These are phyloP conservation scores for Malania oleifera DNA, from an alignment of 164 flowering plant genomes.

Conservation along the genomic window DNA sequence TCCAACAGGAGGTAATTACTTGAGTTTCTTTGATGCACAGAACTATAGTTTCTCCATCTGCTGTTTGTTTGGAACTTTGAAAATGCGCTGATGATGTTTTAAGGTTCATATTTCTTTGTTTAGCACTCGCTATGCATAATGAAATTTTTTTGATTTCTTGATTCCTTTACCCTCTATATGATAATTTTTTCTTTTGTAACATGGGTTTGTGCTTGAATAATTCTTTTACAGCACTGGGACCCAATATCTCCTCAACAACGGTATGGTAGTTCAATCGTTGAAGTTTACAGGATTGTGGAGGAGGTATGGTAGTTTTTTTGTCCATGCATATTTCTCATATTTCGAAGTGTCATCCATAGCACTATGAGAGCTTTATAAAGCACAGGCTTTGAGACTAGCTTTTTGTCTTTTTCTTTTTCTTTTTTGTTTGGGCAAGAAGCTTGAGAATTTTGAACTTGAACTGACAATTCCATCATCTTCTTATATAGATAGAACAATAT, in stretches of 20 bases:
- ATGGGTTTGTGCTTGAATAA: constrained; percentile 2
- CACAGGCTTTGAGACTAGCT: too few species aligned
- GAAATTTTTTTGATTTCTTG: too few species aligned
- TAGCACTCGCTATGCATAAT: too few species aligned
- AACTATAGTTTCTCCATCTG: not conserved
- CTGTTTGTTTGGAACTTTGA: not conserved
- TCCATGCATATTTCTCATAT: not conserved
- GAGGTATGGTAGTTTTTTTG: constrained; percentile 53
- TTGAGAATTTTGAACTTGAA: too few species aligned
- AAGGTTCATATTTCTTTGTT: too few species aligned
- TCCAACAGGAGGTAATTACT: constrained; percentile 78
- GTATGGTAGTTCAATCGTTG: constrained; percentile 94
- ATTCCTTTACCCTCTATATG: too few species aligned
- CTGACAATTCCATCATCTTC: too few species aligned
- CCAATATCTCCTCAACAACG: constrained; percentile 90
- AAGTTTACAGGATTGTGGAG: constrained; percentile 92
- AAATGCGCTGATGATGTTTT: not conserved
- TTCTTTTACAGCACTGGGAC: constrained; percentile 61
- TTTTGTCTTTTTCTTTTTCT: too few species aligned
- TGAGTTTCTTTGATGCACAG: not conserved
- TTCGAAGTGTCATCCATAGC: too few species aligned
- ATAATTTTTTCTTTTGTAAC: not conserved
- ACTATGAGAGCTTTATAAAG: too few species aligned
- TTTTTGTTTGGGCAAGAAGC: too few species aligned
- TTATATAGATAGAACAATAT: too few species aligned